A percentile compares a stretch with the other conserved stretches of the same genome.
phyloP scores from a whole-genome alignment of 345 rosid genomes.

The Eucalyptus viminalis region DNA sequence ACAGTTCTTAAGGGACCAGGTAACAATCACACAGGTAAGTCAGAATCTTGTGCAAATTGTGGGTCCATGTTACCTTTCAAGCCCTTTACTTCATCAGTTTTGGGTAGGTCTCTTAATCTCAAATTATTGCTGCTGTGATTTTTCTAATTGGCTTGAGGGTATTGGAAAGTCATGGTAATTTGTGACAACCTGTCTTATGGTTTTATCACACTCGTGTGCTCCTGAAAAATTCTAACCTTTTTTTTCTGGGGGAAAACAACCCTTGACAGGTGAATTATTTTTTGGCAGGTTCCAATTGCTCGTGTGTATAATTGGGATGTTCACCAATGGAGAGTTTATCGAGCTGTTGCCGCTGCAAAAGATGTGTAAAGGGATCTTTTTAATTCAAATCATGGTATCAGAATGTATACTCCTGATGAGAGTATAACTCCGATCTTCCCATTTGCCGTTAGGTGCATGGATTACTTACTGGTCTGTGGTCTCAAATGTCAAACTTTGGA shows the following conservation, averaged over 20 bases:
- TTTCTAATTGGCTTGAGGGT: not conserved
- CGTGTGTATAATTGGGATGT: constrained; percentile 91
- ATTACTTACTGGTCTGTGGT: not conserved
- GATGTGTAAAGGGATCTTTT: constrained; percentile 5
- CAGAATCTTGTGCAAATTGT: not conserved
- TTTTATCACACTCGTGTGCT: not conserved
- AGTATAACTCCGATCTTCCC: not conserved
- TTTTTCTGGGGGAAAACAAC: not conserved
- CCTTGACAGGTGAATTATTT: not conserved
- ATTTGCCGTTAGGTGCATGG: not conserved
- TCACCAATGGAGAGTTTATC: constrained; percentile 68
- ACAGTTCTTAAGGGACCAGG: constrained; percentile 91
- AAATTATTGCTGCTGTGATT: not conserved
- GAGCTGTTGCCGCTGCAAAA: constrained; percentile 31
- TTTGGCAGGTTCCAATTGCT: constrained; percentile 67
- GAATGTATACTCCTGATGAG: not conserved
- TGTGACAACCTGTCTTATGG: not conserved
- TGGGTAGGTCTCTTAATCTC: not conserved
- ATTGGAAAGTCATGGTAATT: not conserved
- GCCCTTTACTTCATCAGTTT: not conserved
- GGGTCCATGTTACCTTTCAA: not conserved
- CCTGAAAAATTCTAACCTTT: not conserved
- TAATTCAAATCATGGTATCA: not conserved
- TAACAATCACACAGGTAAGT: constrained; percentile 85
- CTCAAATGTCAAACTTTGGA: not conserved